Evolutionary conservation across 352 stramenopile genomes (phyloP), one percentile per base, ranked within the genome.

Genomic region (Globisporangium sylvaticum): DNA sequence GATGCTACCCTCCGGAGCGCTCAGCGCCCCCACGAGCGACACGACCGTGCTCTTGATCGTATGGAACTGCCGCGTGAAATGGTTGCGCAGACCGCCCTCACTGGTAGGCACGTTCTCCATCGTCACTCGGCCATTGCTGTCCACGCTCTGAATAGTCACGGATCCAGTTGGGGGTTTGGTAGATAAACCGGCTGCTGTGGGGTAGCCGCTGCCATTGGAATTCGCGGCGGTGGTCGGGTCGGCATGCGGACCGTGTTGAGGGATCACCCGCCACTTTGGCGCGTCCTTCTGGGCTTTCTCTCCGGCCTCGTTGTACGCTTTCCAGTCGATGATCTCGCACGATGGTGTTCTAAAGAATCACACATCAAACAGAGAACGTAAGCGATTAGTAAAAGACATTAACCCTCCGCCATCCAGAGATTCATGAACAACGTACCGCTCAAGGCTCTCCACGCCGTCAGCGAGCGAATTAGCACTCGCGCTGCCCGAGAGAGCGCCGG

Each of bases 301-400:
- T 3, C 64, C 70, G 1, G 83, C 77, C 27, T 94, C 86, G 60
- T 94, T 94, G 74, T 92, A 91, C 61, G 82, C 79, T 64, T 94
- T 94, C 86, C 86, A 94, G 74, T 94, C 86, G 62, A 94, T 94
- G 56, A 89, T 88, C 53, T 91, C 86, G 57, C 83, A 88, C 29
- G 84, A 91, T 25, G 80, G 75, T 4, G 78, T 78, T 44, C 81
- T 88, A 65, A 20, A 14, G 1, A 34, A 27, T 34, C 22, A 39
- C 4, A 29, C 5, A 55, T 25, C 37, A 56, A 31, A 25, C 29
- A n/a, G 1, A 15, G 8, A n/a, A n/a, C n/a, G 22, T 29, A 54
- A 32, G 65, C 15, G 34, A 5, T 53, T 34, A 37, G 53, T 57
- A 14, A 58, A n/a, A 22, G 5, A 4, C 48, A 15, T 14, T 0